Evolutionary conservation across 768 basidiomycete species (phyloP).

Genomic region (Hirschioporus abietinus): DNA sequence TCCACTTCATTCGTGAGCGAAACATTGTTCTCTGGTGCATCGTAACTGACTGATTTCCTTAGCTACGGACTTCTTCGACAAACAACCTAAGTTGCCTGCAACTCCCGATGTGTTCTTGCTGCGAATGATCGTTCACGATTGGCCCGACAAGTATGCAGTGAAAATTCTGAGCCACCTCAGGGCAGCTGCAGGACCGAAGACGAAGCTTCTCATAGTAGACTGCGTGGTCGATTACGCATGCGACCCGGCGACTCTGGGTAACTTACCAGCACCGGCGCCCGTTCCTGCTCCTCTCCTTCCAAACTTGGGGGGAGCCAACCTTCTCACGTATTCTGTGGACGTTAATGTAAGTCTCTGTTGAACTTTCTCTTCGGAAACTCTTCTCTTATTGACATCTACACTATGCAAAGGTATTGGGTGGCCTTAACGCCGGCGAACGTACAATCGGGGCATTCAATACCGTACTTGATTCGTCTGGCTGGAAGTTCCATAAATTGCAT

Average conservation of each 20-base stretch:
- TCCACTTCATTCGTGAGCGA: conserved; percentile 44
- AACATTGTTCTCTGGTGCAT: conserved; percentile 7
- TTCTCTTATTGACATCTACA: not conserved
- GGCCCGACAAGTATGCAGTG: conserved; percentile 19
- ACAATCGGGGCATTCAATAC: conserved; percentile 17
- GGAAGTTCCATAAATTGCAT: conserved; percentile 19
- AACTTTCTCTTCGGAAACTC: not conserved
- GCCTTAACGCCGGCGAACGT: conserved; percentile 26
- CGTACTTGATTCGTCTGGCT: conserved; percentile 21
- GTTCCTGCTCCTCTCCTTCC: conserved; percentile 19
- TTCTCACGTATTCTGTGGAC: conserved; percentile 6
- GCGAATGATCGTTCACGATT: conserved; percentile 27
- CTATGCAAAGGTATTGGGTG: conserved; percentile 23
- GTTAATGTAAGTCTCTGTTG: conserved; percentile 5
- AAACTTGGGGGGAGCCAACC: conserved; percentile 17
- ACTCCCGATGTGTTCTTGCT: conserved; percentile 31
- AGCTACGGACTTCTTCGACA: conserved; percentile 24
- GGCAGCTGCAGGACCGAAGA: conserved; percentile 20
- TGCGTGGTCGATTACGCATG: conserved; percentile 16
- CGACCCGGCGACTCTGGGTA: conserved; percentile 12
- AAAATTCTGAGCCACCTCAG: conserved; percentile 25
- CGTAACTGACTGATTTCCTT: not conserved
- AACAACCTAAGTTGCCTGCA: conserved; percentile 21
- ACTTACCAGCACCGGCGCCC: conserved; percentile 17
- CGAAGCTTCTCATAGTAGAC: conserved; percentile 25